phyloP scores from a whole-genome alignment of 1,284 basidiomycete genomes.

The Ganoderma resinaceum region DNA sequence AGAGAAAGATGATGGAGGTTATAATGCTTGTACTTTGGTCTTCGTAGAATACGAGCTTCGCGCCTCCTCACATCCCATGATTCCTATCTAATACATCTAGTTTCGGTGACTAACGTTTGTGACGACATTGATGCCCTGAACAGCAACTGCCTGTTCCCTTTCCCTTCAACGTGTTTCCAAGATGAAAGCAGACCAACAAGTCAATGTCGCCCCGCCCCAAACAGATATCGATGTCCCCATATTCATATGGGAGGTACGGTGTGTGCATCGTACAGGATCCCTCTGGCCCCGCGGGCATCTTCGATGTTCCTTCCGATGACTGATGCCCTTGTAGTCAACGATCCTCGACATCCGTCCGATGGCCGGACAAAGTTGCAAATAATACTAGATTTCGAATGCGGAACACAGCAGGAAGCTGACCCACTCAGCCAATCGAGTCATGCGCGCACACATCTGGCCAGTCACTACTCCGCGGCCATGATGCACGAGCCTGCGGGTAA shows the following conservation, averaged over 20 bases:
- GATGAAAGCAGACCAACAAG: neutral
- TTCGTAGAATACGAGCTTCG: conserved; percentile 60
- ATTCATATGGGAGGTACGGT: neutral
- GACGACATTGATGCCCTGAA: neutral
- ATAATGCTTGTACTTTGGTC: conserved; percentile 68
- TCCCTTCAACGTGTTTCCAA: neutral
- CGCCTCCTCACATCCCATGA: conserved; percentile 66
- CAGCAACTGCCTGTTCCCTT: neutral
- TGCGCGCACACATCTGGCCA: conserved; percentile 58
- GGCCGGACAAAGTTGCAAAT: conserved; percentile 53
- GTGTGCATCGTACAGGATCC: neutral
- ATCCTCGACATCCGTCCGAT: conserved; percentile 53
- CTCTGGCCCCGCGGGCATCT: neutral
- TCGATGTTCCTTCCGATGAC: conserved; percentile 11
- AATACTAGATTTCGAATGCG: neutral
- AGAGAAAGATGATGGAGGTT: conserved; percentile 66
- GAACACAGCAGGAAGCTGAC: conserved; percentile 31
- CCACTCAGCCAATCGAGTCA: conserved; percentile 51
- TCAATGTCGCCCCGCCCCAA: neutral
- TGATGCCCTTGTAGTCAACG: conserved; percentile 42
- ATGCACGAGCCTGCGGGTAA: conserved; percentile 65
- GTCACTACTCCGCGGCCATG: conserved; percentile 65
- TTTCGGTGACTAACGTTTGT: neutral
- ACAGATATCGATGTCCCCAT: neutral
- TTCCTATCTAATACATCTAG: neutral